Evolutionary conservation across 495 filamentous ascomycete species (phyloP).

Genomic region (Darksidea phi): DNA sequence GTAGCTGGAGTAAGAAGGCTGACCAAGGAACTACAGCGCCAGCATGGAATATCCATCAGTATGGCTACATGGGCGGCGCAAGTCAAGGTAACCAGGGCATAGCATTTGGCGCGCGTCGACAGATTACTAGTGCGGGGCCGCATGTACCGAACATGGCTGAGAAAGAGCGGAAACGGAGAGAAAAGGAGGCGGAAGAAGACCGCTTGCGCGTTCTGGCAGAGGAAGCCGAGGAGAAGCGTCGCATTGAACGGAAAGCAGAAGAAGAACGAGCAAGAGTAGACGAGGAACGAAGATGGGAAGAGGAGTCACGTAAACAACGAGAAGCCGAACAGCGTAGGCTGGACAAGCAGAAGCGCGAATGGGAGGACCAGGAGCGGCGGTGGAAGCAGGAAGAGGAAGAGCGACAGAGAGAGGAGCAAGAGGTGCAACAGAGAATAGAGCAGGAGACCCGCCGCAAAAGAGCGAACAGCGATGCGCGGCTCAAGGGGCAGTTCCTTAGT

Average conservation of each 20-base stretch:
- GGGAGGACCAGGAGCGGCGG: constrained; percentile 80
- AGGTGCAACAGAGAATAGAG: constrained; percentile 63
- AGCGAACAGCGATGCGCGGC: constrained; percentile 59
- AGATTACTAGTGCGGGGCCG: constrained; percentile 84
- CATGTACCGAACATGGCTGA: constrained; percentile 71
- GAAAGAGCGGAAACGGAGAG: constrained; percentile 60
- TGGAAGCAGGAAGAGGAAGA: constrained; percentile 82
- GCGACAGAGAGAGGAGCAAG: constrained; percentile 69
- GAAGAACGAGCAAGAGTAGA: constrained; percentile 65
- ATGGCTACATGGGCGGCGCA: constrained; percentile 91
- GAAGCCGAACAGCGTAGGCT: constrained; percentile 67
- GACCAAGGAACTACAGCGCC: constrained; percentile 79
- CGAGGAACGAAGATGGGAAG: constrained; percentile 78
- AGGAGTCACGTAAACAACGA: constrained; percentile 65
- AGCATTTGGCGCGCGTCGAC: constrained; percentile 82
- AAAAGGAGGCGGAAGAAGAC: constrained; percentile 58
- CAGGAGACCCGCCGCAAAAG: constrained; percentile 64
- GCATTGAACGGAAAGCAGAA: constrained; percentile 63
- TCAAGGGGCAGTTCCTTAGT: constrained; percentile 81
- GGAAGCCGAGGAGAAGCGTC: constrained; percentile 62
- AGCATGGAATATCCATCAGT: constrained; percentile 98
- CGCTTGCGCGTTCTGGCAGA: constrained; percentile 60
- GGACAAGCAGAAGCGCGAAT: constrained; percentile 74
- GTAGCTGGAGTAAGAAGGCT: constrained; percentile 84
- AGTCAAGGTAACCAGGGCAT: constrained; percentile 95